Evolutionary conservation across 495 filamentous ascomycete species (phyloP).

Genomic region (Beverwykella pulmonaria): DNA sequence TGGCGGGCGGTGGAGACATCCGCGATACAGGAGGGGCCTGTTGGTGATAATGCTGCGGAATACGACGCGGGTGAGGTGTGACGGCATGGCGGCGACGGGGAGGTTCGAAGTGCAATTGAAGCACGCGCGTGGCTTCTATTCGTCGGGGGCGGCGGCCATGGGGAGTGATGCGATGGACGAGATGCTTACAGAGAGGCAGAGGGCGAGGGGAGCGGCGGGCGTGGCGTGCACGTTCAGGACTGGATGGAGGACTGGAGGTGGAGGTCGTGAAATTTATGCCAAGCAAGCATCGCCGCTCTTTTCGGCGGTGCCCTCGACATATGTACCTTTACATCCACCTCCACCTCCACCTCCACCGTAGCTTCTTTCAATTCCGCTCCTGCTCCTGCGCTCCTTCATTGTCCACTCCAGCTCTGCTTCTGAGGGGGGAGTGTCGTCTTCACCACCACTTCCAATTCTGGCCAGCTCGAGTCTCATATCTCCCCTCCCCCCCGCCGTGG

Average conservation of each 20-base stretch:
- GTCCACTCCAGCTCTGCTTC: not conserved
- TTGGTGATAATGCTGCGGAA: conserved; percentile 70
- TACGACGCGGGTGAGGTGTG: conserved; percentile 75
- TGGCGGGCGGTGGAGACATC: conserved; percentile 45
- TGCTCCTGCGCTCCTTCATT: not conserved
- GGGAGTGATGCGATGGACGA: not conserved
- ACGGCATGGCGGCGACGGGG: conserved; percentile 64
- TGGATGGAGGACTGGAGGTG: not conserved
- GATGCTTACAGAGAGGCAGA: not conserved
- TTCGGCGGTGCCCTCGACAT: not conserved
- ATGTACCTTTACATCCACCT: not conserved
- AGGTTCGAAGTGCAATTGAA: conserved; percentile 22
- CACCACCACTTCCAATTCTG: no score
- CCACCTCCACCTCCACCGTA: not conserved
- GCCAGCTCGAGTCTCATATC: no score
- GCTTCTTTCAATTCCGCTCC: not conserved
- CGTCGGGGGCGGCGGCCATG: conserved; percentile 9
- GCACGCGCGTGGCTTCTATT: not conserved
- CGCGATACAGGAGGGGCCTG: conserved; percentile 55
- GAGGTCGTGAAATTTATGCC: not conserved
- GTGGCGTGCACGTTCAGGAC: not conserved
- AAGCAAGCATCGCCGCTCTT: not conserved
- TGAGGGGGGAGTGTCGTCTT: no score
- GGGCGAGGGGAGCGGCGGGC: not conserved
- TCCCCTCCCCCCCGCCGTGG: no score